These are phyloP conservation scores for Psidium friedrichsthalianum DNA, from an alignment of 345 rosid genomes.

Conservation along the genomic window DNA sequence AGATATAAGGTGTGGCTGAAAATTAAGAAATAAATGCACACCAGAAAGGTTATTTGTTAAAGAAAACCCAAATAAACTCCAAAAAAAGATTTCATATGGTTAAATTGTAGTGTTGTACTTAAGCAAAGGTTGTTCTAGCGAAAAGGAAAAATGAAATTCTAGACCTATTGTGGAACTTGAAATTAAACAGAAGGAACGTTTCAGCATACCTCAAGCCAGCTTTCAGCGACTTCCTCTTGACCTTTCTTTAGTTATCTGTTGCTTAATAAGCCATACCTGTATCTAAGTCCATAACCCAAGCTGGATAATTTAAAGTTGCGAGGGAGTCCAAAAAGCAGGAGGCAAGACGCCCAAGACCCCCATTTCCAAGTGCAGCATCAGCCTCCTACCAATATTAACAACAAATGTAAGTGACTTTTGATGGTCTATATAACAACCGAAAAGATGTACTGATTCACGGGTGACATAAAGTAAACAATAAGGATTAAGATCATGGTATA, in stretches of 20 bases:
- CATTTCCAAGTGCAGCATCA: slow-evolving; percentile 50
- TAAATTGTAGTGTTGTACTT: neutral
- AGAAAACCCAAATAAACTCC: neutral
- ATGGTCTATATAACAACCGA: neutral
- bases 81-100: neutral
- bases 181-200: neutral
- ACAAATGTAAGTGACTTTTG: neutral
- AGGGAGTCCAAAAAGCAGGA: slow-evolving; percentile 44
- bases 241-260: slow-evolving; percentile 35
- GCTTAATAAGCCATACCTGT: slow-evolving; percentile 39
- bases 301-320: slow-evolving; percentile 46
- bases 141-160: neutral
- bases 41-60: neutral
- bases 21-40: neutral
- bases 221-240: slow-evolving; percentile 47
- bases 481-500: neutral
- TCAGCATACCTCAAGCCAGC: slow-evolving; percentile 39
- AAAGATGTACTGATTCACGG: neutral
- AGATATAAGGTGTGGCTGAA: neutral
- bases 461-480: neutral
- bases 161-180: neutral
- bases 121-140: neutral
- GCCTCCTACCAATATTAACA: slow-evolving; percentile 8
- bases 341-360: slow-evolving; percentile 38
- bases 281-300: slow-evolving; percentile 43